Conservation (phyloP, 345 rosid genomes). For the Angophora floribunda region DNA sequence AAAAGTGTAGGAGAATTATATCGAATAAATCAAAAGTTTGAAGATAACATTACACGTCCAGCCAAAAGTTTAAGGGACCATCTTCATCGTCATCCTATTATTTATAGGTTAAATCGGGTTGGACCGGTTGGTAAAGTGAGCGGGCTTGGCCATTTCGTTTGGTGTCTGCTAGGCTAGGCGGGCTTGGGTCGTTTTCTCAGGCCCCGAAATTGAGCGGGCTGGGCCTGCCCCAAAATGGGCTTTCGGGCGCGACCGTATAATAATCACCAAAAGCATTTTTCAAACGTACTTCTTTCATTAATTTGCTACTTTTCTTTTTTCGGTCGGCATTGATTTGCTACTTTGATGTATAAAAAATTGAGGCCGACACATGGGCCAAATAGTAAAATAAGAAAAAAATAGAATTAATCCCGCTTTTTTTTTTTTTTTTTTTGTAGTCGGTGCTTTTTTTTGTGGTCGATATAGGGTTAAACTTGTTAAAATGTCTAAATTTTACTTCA, state of each 20-base stretch:
- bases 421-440: too few relatives aligned
- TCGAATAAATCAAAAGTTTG: fast-evolving
- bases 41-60: background rate
- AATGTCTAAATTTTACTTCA: fast-evolving
- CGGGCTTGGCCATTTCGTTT: background rate
- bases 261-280: too few relatives aligned
- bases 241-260: background rate
- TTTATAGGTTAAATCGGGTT: background rate
- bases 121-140: background rate
- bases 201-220: background rate
- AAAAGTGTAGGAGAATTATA: too few relatives aligned
- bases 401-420: too few relatives aligned
- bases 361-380: background rate
- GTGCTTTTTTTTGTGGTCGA: too few relatives aligned
- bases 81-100: background rate
- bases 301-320: background rate
- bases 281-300: background rate
- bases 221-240: background rate
- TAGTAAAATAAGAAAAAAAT: background rate
- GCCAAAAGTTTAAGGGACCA: too few relatives aligned
- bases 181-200: background rate
- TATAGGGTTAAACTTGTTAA: background rate
- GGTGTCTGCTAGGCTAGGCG: background rate
- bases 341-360: background rate
- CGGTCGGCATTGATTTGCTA: background rate